Conservation (phyloP, 2,329 filamentous ascomycete species). For the Aureobasidium subglaciale region DNA sequence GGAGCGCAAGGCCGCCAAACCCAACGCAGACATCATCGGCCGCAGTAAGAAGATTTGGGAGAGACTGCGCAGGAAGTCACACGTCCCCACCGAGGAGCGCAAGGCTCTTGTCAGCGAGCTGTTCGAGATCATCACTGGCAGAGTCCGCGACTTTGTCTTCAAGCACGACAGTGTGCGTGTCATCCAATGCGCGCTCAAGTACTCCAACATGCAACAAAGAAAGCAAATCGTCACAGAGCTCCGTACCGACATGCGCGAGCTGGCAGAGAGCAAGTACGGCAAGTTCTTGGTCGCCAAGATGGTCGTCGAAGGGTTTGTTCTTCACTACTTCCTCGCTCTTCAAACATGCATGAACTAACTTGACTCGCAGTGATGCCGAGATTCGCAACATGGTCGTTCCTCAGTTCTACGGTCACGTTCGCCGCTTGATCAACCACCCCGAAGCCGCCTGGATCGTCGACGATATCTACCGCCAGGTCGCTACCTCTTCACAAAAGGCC, state of each 20-base stretch:
- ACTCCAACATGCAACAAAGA: conserved; percentile 76
- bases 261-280: conserved; percentile 92
- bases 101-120: conserved; percentile 82
- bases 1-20: conserved; percentile 88
- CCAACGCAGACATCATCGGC: conserved; percentile 80
- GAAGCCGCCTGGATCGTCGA: conserved; percentile 98
- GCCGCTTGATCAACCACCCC: conserved; percentile 88
- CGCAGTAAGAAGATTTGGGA: conserved; percentile 98
- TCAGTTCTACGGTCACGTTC: conserved; percentile 91
- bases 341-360: no score
- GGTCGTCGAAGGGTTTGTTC: conserved; percentile 63
- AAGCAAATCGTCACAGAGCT: conserved; percentile 82
- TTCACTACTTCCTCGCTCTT: neutral
- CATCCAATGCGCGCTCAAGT: conserved; percentile 94
- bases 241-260: conserved; percentile 70
- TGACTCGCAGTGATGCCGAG: conserved; percentile 57
- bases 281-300: conserved; percentile 97
- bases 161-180: conserved; percentile 98
- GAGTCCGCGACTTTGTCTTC: conserved; percentile 91
- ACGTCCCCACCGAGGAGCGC: conserved; percentile 83
- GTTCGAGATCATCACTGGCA: conserved; percentile 82
- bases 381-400: conserved; percentile 83
- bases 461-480: conserved; percentile 86
- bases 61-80: conserved; percentile 81
- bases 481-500: conserved; percentile 78